Evolutionary conservation across 139 green algal species (phyloP).

Genomic region (Deuterostichococcus epilithicus): DNA sequence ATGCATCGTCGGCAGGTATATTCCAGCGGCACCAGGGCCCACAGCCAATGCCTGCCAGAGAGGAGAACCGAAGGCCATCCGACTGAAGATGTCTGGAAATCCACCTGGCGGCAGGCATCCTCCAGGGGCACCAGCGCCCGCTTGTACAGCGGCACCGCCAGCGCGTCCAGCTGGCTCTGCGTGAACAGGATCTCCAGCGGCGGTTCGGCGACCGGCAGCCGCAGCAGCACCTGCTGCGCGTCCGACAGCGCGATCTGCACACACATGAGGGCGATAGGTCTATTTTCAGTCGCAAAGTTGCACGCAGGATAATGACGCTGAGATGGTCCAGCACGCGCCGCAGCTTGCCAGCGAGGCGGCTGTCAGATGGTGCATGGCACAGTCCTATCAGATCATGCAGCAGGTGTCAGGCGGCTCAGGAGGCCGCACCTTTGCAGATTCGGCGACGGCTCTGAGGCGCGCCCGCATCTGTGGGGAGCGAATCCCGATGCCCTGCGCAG

Average conservation of each 20-base stretch:
- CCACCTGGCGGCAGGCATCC: constrained; percentile 65
- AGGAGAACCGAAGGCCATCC: background rate
- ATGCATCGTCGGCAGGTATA: too few relatives aligned
- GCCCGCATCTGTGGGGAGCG: constrained; percentile 31
- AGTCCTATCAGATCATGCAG: too few relatives aligned
- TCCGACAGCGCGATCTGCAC: constrained; percentile 53
- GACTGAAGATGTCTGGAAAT: background rate
- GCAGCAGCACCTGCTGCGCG: constrained; percentile 36
- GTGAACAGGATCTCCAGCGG: constrained; percentile 49
- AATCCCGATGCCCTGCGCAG: constrained; percentile 14
- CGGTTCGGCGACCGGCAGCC: background rate
- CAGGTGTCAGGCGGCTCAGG: too few relatives aligned
- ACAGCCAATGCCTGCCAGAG: too few relatives aligned
- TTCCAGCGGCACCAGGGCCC: too few relatives aligned
- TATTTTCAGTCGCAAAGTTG: too few relatives aligned
- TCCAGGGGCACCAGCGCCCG: constrained; percentile 64
- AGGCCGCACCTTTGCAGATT: constrained; percentile 62
- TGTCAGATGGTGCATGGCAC: too few relatives aligned
- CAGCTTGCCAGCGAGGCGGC: too few relatives aligned
- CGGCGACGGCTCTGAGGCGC: constrained; percentile 59
- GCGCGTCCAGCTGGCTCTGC: constrained; percentile 51
- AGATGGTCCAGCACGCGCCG: too few relatives aligned
- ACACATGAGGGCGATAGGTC: background rate
- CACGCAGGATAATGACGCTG: constrained; percentile 2
- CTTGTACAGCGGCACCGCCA: constrained; percentile 60